These are phyloP conservation scores for Domatiomyces catenatus DNA, from an alignment of 2,329 filamentous ascomycete genomes.

Conservation along the genomic window DNA sequence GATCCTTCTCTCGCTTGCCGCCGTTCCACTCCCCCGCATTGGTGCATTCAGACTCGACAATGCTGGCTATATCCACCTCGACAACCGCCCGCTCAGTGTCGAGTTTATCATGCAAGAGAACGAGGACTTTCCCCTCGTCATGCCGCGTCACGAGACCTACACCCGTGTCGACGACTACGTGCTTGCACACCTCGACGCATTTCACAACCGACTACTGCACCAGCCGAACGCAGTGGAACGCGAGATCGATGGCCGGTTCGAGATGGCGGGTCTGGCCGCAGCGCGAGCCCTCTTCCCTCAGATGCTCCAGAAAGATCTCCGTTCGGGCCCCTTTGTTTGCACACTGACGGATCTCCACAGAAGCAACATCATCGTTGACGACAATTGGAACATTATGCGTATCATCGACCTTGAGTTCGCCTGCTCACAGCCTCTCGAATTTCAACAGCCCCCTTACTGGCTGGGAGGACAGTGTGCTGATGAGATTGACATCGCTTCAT, in stretches of 20 bases:
- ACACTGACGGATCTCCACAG: slow-evolving; percentile 27
- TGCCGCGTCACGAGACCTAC: slow-evolving; percentile 16
- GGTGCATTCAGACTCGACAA: slow-evolving; percentile 16
- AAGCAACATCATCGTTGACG: slow-evolving; percentile 21
- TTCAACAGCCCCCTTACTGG: slow-evolving; percentile 12
- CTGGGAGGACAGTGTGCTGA: not conserved
- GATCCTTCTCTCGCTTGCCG: slow-evolving; percentile 16
- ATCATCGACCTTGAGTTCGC: slow-evolving; percentile 19
- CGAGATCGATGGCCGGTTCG: slow-evolving; percentile 4
- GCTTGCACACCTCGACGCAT: slow-evolving; percentile 16
- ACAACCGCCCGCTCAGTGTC: slow-evolving; percentile 18
- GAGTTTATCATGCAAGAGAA: slow-evolving; percentile 17
- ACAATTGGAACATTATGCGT: slow-evolving; percentile 18
- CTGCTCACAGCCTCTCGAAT: slow-evolving; percentile 16
- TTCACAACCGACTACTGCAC: slow-evolving; percentile 17
- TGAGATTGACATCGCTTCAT: too few relatives aligned
- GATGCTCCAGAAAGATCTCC: slow-evolving; percentile 19
- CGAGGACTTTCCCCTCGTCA: slow-evolving; percentile 15
- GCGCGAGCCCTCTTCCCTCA: slow-evolving; percentile 18
- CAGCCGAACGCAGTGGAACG: slow-evolving; percentile 17
- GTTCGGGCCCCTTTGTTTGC: slow-evolving; percentile 24
- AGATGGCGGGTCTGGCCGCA: slow-evolving; percentile 17
- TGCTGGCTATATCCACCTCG: slow-evolving; percentile 15
- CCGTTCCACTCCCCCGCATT: slow-evolving; percentile 10
- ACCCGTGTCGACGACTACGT: slow-evolving; percentile 17